Evolutionary conservation across 2,329 filamentous ascomycete species (phyloP).

Genomic region (Pestalotiopsis sp.): DNA sequence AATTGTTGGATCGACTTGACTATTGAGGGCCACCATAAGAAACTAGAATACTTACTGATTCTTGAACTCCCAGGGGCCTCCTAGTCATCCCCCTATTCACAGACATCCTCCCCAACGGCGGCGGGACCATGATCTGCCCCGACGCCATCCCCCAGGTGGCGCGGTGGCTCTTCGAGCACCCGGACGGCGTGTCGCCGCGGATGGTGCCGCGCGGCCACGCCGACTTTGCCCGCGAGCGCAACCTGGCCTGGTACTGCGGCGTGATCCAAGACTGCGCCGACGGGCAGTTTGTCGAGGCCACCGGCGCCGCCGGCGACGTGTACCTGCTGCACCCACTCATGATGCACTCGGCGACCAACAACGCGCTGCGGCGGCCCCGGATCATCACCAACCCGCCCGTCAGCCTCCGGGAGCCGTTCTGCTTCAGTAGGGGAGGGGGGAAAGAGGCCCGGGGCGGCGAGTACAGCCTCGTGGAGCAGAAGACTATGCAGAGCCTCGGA

Average conservation of each 20-base stretch:
- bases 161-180: slow-evolving; percentile 60
- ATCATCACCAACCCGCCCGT: slow-evolving; percentile 63
- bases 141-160: slow-evolving; percentile 61
- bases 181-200: slow-evolving; percentile 66
- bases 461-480: slow-evolving; percentile 59
- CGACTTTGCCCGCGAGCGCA: slow-evolving; percentile 44
- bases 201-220: slow-evolving; percentile 61
- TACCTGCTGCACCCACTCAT: slow-evolving; percentile 63
- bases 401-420: slow-evolving; percentile 52
- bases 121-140: slow-evolving; percentile 67
- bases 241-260: slow-evolving; percentile 47
- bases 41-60: background rate
- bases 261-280: slow-evolving; percentile 37
- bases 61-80: slow-evolving; percentile 44
- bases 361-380: slow-evolving; percentile 44
- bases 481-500: slow-evolving; percentile 53
- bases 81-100: slow-evolving; percentile 71
- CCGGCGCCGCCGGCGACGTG: slow-evolving; percentile 57
- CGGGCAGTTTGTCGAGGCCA: slow-evolving; percentile 53
- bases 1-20: background rate
- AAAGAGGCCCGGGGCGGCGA: slow-evolving; percentile 30
- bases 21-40: no score
- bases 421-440: slow-evolving; percentile 42
- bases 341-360: slow-evolving; percentile 58
- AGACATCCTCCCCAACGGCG: slow-evolving; percentile 62